Evolutionary conservation across 441 rosid genomes (phyloP).

Genomic region (Pelargonium myrrhifolium): DNA sequence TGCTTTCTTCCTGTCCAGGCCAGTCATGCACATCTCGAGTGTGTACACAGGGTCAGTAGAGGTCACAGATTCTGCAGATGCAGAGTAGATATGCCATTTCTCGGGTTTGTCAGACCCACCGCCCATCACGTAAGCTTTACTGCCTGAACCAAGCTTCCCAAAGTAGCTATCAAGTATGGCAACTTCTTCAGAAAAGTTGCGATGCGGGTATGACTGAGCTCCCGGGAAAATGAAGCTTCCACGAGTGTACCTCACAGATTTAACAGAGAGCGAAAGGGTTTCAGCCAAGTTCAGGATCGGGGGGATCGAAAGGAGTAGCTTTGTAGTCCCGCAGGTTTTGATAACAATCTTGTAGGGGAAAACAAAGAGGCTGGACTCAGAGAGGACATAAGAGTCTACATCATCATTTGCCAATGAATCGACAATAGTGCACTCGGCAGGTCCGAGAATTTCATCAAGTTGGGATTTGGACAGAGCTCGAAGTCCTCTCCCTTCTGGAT

Average conservation of each 20-base stretch:
- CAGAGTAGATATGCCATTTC: constrained; percentile 63
- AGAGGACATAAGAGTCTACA: constrained; percentile 64
- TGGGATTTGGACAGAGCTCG: constrained; percentile 45
- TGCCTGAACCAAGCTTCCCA: constrained; percentile 31
- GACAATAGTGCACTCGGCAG: constrained; percentile 63
- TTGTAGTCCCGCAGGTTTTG: constrained; percentile 76
- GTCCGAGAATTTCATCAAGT: constrained; percentile 47
- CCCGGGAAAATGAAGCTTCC: constrained; percentile 64
- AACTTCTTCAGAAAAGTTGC: constrained; percentile 57
- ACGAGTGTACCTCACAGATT: constrained; percentile 49
- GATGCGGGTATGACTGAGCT: constrained; percentile 55
- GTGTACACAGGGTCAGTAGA: constrained; percentile 29
- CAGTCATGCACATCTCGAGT: constrained; percentile 68
- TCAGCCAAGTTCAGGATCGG: constrained; percentile 53
- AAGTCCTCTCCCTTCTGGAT: constrained; percentile 43
- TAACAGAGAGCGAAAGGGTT: constrained; percentile 33
- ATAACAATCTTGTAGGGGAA: constrained; percentile 62
- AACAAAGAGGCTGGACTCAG: constrained; percentile 73
- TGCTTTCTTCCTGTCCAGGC: constrained; percentile 47
- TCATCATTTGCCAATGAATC: constrained; percentile 51
- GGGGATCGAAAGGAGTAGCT: constrained; percentile 58
- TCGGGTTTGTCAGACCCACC: constrained; percentile 30
- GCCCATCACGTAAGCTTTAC: constrained; percentile 48
- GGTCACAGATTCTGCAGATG: constrained; percentile 25
- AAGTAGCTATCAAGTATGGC: constrained; percentile 47